Percentiles rank a stretch among this genome's conserved stretches.
Conservation (phyloP, 139 green algal genomes). For the Ettlia oleoabundans region DNA sequence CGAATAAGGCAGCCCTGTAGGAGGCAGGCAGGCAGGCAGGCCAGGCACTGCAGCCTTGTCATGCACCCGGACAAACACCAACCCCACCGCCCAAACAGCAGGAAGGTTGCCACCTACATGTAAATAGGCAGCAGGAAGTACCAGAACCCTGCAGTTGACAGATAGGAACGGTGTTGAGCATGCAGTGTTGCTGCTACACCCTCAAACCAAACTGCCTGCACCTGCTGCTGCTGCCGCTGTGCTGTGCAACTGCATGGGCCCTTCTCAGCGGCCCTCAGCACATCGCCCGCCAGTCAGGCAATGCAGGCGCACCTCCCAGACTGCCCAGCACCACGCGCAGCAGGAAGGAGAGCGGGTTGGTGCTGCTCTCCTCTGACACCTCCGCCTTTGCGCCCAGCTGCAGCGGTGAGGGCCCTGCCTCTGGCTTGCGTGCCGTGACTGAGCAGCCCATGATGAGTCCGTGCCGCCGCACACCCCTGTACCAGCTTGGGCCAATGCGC, state of each 20-base stretch:
- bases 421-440: constrained; percentile 88
- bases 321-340: constrained; percentile 71
- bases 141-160: constrained; percentile 71
- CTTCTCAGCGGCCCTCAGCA: too few species aligned
- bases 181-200: not conserved
- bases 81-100: not conserved
- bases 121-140: constrained; percentile 91
- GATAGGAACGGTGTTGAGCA: not conserved
- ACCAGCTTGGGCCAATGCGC: constrained; percentile 94
- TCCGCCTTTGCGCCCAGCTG: constrained; percentile 76
- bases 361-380: constrained; percentile 54
- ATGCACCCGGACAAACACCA: not conserved
- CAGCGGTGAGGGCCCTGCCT: constrained; percentile 78
- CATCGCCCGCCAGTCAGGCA: too few species aligned
- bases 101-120: constrained; percentile 55
- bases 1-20: too few species aligned
- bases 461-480: constrained; percentile 91
- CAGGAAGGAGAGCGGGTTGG: constrained; percentile 77
- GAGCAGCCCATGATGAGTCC: constrained; percentile 98
- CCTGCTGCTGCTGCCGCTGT: too few species aligned
- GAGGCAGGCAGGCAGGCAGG: too few species aligned
- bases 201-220: too few species aligned
- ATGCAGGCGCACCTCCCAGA: constrained; percentile 20
- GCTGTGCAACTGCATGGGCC: too few species aligned
- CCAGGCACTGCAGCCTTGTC: too few species aligned